Evolutionary conservation across 176 grass and related monocot species (phyloP).

Genomic region (Triticum monococcum): DNA sequence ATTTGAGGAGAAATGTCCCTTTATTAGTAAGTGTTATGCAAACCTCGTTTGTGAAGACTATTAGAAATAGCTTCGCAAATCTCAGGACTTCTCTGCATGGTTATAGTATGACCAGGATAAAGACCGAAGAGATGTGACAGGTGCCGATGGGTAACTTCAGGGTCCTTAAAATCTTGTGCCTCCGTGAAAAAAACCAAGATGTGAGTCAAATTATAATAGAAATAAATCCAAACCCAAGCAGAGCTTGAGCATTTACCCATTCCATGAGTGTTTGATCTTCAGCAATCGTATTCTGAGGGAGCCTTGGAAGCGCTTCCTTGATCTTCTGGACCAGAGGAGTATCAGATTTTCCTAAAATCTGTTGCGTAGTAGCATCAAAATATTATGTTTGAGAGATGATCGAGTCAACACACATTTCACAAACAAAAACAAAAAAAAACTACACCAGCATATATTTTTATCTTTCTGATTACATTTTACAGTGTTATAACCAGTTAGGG

Average conservation of each 20-base stretch:
- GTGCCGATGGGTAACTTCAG: conserved; percentile 77
- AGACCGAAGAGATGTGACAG: conserved; percentile 88
- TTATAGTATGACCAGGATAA: conserved; percentile 88
- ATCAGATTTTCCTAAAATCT: conserved; percentile 67
- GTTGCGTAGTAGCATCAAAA: not conserved
- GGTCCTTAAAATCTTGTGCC: conserved; percentile 76
- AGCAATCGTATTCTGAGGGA: conserved; percentile 56
- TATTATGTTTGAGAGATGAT: not conserved
- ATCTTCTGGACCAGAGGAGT: conserved; percentile 57
- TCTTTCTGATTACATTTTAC: not conserved
- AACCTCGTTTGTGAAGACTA: conserved; percentile 92
- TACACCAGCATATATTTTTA: not conserved
- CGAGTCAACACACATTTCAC: not conserved
- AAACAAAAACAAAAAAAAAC: not conserved
- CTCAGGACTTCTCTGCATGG: conserved; percentile 55
- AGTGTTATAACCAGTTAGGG: not conserved
- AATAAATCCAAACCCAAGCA: not conserved
- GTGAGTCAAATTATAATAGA: not conserved
- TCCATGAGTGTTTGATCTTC: conserved; percentile 78
- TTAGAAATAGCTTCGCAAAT: conserved; percentile 71
- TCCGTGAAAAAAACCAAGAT: conserved; percentile 30
- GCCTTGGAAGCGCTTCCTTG: conserved; percentile 46
- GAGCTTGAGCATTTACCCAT: conserved; percentile 53
- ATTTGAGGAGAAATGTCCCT: not conserved
- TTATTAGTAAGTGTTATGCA: not conserved